Evolutionary conservation across 768 basidiomycete species (phyloP), one percentile per base, ranked within the genome.

Genomic region (Pisolithus sp.): DNA sequence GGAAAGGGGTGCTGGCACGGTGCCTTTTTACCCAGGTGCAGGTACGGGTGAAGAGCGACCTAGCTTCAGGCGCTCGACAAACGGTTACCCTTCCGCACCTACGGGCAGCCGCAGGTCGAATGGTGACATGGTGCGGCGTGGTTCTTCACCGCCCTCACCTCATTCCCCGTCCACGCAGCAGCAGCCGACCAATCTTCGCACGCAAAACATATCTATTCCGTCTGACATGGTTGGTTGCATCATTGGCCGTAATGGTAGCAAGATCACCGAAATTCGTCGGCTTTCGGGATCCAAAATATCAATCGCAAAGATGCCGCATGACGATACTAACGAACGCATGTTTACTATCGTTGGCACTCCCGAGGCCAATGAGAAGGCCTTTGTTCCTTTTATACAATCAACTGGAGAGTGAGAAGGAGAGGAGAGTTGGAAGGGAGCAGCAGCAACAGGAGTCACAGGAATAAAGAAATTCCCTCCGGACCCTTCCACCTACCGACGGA

Each of bases 291-390:
- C 91, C 61, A 93, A 93, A 74, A 99, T 99, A 68, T 92, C 89
- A 51, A 99, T 99, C 64, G 96, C 96, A 59, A 99, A 99, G 73
- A 87, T 90, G 46, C 93, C 96, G n/a, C 96, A 98, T 65, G 96
- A 98, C 62, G 96, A 98, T 64, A 93, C 94, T 39, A 96, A 95
- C 63, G 96, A 99, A 75, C 81, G 96, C 59, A 97, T 99, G 95
- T 99, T 99, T 76, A 93, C 96, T 55, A 98, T 99, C 67, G 79
- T 96, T 44, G 96, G 96, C 50, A 93, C 93, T 12, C 89, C 92
- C 45, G 91, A 93, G 70, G 88, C 91, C 59, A 97, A 96, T 70
- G 95, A 99, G 73, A 95, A 97, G 73, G 96, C 96, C 2, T 74
- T n/a, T 99, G 53, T 98, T 95, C 78, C 74, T 99, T 54, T 79